These are phyloP conservation scores for Stachybotrys echinatus DNA, from an alignment of 2,329 filamentous ascomycete genomes.

Conservation along the genomic window DNA sequence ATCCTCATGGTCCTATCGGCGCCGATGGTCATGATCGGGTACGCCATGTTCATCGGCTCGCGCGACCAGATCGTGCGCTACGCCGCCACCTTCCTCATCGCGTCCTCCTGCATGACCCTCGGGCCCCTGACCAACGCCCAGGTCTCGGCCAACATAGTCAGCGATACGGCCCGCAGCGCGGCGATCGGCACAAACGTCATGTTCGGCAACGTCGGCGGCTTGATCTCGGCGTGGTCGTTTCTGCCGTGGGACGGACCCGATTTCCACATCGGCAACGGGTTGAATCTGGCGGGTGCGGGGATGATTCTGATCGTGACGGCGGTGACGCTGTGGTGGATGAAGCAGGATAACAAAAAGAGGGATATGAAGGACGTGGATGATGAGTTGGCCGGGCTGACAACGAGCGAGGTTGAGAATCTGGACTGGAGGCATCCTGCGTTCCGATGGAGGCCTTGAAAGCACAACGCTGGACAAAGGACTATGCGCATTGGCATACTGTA, in stretches of 20 bases:
- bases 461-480: not conserved
- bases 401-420: conserved; percentile 50
- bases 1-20: conserved; percentile 56
- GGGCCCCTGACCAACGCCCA: conserved; percentile 64
- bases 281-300: conserved; percentile 57
- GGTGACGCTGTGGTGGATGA: conserved; percentile 54
- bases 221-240: conserved; percentile 62
- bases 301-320: conserved; percentile 46
- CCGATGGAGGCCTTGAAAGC: conserved; percentile 41
- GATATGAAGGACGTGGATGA: conserved; percentile 21
- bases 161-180: conserved; percentile 62
- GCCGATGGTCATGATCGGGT: conserved; percentile 63
- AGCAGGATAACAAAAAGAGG: conserved; percentile 47
- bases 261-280: conserved; percentile 64
- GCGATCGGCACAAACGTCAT: conserved; percentile 64
- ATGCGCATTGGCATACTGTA: not conserved
- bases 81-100: conserved; percentile 65
- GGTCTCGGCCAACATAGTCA: conserved; percentile 64
- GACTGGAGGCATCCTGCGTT: conserved; percentile 65
- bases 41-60: conserved; percentile 64
- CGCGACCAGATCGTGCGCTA: conserved; percentile 51
- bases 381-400: conserved; percentile 47
- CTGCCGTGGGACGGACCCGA: conserved; percentile 57
- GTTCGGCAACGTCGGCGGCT: conserved; percentile 67
- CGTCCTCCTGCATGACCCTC: conserved; percentile 56